Evolutionary conservation across 192 early-diverging fungal species (phyloP), one percentile per base, ranked within the genome.

Genomic region (Umbelopsis sp.): DNA sequence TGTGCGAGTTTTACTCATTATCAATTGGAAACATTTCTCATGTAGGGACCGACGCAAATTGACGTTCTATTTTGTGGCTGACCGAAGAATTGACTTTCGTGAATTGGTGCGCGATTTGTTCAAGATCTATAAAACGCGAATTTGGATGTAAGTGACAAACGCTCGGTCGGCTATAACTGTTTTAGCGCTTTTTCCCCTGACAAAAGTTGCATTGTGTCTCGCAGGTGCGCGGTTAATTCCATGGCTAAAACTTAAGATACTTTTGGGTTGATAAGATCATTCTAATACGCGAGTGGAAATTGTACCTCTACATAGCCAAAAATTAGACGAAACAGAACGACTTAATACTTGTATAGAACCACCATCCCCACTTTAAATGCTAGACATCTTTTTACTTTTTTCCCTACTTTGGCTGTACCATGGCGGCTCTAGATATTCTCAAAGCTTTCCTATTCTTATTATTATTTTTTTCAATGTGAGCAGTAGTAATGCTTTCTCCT

Each of bases 121-220:
- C 81, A 97, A 97, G 78, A 90, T 95, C 50, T 97, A 96, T 81
- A 99, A 99, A 80, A 96, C 97, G 20, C 91, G 97, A 48, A 97
- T 98, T 74, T 98, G 97, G 97, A 95, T 97, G 94, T 91, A 70
- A 69, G 77, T 73, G 10, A 5, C n/a, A n/a, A n/a, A 30, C 27
- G 27, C 27, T 30, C 27, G 27, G 27, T 30, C 27, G 27, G 27
- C 27, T 30, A 30, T 30, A 30, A 30, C 27, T 30, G 27, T 30
- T 30, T 30, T 30, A 30, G 27, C 27, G 11, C 30, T 61, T 7
- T 25, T 23, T 9, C 11, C 11, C n/a, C 51, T 53, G 51, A n/a
- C 23, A 53, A 53, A 53, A 9, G 6, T 25, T 53, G 11, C 23
- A 53, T 9, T 23, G n/a, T 53, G 23, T 53, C 7, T 23, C 21